Base-by-base conservation (phyloP, 805 yeast genomes). In the Kluyveromyces siamensis region DNA sequence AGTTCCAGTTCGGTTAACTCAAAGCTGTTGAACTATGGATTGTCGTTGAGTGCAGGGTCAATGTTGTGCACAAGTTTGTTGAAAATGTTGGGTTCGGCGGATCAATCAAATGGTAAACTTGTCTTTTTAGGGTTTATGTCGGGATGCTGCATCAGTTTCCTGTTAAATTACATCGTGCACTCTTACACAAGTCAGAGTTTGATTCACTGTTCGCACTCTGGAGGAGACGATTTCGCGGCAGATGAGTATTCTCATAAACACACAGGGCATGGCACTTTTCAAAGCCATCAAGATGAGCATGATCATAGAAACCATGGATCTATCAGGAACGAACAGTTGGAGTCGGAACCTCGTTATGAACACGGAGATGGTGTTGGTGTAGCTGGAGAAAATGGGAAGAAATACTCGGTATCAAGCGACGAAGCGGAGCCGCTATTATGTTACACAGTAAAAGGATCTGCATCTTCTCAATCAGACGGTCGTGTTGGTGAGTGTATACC, bases 21-120 rank as follows among this genome's bases (percentile, higher is more conserved):
- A 37, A 65, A 68, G 13, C 81, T 90, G 60, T 73, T 91, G 52
- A 81, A 86, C 38, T 81, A 81, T 35, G 84, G 95, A 2, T 73
- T 91, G 27, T 77, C 93, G 0, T 66, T 90, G 45, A 81, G 90
- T 54, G 73, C 91, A 0, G 98, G 99, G 0, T 87, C 95, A 25
- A 73, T 91, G 63, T 50, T 83, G 1, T 79, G 89, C 58, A 88
- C 97, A 0, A 78, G 96, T 0, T 67, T 91, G 45, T 84, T 79
- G 68, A 77, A 81, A 51, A 71, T 91, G 45, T 67, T 90, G n/a
- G 96, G 97, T 0, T 76, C 87, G 3, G 52, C 61, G 35, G 51
- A 49, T 46, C 54, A 70, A 8, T 72, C 72, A 49, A 53, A 70
- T 21, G 63, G 68, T 13, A 61, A 79, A 46, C 69, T 78, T 40